phyloP scores from a whole-genome alignment of 495 filamentous ascomycete species.

The Penicillium arizonense region DNA sequence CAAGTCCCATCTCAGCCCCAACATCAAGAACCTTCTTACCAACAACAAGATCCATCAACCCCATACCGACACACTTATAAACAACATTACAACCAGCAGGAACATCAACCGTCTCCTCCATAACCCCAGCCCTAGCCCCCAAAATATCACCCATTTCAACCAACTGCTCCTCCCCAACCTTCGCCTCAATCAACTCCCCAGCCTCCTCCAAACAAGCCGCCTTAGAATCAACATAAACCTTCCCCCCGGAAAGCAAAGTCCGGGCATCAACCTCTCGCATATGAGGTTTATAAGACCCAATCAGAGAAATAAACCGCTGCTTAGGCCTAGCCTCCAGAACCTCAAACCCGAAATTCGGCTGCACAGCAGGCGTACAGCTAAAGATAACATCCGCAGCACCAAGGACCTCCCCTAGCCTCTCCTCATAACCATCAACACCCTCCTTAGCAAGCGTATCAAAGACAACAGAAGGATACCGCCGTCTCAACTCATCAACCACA shows the following conservation, averaged over 20 bases:
- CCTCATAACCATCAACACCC: slow-evolving; percentile 26
- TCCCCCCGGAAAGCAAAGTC: slow-evolving; percentile 69
- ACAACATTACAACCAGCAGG: slow-evolving; percentile 64
- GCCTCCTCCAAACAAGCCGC: slow-evolving; percentile 80
- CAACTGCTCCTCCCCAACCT: slow-evolving; percentile 63
- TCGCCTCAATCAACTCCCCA: slow-evolving; percentile 81
- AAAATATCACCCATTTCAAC: slow-evolving; percentile 84
- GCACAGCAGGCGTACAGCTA: slow-evolving; percentile 64
- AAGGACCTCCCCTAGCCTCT: slow-evolving; percentile 23
- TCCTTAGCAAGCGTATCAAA: slow-evolving; percentile 32
- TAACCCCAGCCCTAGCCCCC: slow-evolving; percentile 40
- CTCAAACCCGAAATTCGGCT: slow-evolving; percentile 59
- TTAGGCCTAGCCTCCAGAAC: slow-evolving; percentile 51
- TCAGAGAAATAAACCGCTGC: slow-evolving; percentile 71
- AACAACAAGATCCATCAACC: slow-evolving; percentile 47
- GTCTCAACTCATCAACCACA: slow-evolving; percentile 23
- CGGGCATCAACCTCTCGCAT: slow-evolving; percentile 85
- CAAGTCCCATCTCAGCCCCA: slow-evolving; percentile 67
- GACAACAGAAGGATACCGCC: slow-evolving; percentile 22
- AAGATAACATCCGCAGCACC: slow-evolving; percentile 68
- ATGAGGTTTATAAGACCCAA: slow-evolving; percentile 79
- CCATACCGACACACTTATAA: slow-evolving; percentile 48
- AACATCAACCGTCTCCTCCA: slow-evolving; percentile 16
- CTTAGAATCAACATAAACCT: slow-evolving; percentile 78
- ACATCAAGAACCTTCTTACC: slow-evolving; percentile 72